Base-by-base conservation (phyloP, 2,329 filamentous ascomycete species). In the Fusarium coicis region DNA sequence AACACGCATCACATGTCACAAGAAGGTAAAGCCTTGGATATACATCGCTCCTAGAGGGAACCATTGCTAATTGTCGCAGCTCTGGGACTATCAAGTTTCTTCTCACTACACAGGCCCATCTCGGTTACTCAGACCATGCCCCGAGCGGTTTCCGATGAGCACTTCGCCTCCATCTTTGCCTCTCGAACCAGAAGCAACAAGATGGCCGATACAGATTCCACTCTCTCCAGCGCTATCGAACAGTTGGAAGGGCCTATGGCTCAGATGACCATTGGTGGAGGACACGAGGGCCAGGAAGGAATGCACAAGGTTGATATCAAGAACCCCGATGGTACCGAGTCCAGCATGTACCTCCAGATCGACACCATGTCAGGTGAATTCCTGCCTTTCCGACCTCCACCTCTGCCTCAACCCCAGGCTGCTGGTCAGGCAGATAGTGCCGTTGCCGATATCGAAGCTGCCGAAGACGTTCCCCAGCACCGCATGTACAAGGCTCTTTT, bases 81-180 rank as follows among this genome's bases (percentile, higher is more conserved):
- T 79, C 88, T 98, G 69, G 92, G 93, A 72, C 87, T 97, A 50
- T 96, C 96, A 12, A 93, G 93, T 68, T 98, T 99, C 87, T 98
- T 98, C 86, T 97, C 95, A 72, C 92, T 97, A 74, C 94, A 99
- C 84, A 92, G 96, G 70, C 96, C 96, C 50, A 96, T 99, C 79
- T 97, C 94, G 62, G 90, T 98, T 74, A 95, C 92, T 55, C 91
- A 92, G 77, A 92, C 92, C 75, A 92, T 97, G 79, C 96, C 93
- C 63, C 91, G 89, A 76, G 86, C 88, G 26, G 88, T 95, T 50
- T 91, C 89, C 58, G 87, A 92, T 70, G 92, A 93, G 79, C 88
- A 92, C 55, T 98, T 98, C 82, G 92, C 93, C 70, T 88, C 92
- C 79, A 95, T 99, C 79, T 98, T 98, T 82, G 87, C 91, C 49